phyloP scores from a whole-genome alignment of 2,329 filamentous ascomycete genomes.

The Pezicula rhizophila region DNA sequence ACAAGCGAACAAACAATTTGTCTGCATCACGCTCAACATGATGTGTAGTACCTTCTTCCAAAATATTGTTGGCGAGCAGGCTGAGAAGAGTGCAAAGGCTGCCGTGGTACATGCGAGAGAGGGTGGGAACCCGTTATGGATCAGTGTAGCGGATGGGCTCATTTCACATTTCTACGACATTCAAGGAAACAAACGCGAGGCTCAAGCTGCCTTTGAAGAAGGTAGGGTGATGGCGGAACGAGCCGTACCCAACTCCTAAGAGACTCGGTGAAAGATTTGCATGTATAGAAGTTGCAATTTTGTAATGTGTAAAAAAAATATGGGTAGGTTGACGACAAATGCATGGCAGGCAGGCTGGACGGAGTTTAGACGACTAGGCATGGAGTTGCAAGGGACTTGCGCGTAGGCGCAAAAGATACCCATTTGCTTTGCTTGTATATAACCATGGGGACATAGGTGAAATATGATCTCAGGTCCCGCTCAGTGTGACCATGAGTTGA shows the following conservation, averaged over 20 bases:
- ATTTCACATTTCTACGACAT: slow-evolving; percentile 69
- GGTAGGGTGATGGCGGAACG: slow-evolving; percentile 26
- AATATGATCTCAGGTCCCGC: no score
- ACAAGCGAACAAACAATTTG: slow-evolving; percentile 69
- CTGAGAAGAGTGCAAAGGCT: slow-evolving; percentile 68
- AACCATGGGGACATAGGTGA: not conserved
- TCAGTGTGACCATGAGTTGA: no score
- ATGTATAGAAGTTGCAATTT: not conserved
- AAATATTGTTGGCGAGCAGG: slow-evolving; percentile 65
- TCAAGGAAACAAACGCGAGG: slow-evolving; percentile 56
- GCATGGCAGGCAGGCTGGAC: slow-evolving; percentile 1
- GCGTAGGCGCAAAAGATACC: slow-evolving; percentile 11
- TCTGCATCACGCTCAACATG: slow-evolving; percentile 77
- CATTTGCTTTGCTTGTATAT: slow-evolving; percentile 14
- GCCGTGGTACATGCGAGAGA: slow-evolving; percentile 62
- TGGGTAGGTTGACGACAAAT: not conserved
- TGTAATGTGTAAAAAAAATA: not conserved
- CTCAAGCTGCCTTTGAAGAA: slow-evolving; percentile 37
- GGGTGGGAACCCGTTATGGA: slow-evolving; percentile 69
- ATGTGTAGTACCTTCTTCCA: slow-evolving; percentile 68
- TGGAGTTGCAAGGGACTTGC: slow-evolving; percentile 6
- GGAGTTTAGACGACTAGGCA: not conserved
- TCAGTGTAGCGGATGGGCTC: slow-evolving; percentile 75
- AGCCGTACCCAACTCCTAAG: slow-evolving; percentile 11
- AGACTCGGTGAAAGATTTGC: not conserved